A percentile compares a stretch with the other conserved stretches of the same genome.
Conservation (phyloP, 768 basidiomycete genomes). For the Naganishia friedmannii region DNA sequence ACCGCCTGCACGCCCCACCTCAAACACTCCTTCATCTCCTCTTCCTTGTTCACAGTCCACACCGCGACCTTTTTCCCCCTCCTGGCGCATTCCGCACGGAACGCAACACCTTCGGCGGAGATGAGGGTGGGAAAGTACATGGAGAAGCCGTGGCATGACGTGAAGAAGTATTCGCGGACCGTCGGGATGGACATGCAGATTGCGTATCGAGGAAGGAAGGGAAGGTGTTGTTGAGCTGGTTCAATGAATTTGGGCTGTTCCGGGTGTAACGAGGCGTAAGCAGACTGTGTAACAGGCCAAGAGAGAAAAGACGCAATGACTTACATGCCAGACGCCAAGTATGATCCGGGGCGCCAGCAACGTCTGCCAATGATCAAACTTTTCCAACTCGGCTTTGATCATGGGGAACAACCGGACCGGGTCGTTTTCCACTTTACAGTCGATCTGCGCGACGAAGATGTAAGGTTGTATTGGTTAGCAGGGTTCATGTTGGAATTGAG, state of each 20-base stretch:
- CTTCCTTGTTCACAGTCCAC: constrained; percentile 91
- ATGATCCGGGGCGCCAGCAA: constrained; percentile 46
- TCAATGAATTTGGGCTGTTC: constrained; percentile 81
- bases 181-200: constrained; percentile 71
- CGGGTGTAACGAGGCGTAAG: background rate
- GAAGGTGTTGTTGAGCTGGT: constrained; percentile 70
- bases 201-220: constrained; percentile 78
- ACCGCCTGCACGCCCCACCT: constrained; percentile 49
- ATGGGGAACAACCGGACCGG: constrained; percentile 72
- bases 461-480: constrained; percentile 19
- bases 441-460: constrained; percentile 80
- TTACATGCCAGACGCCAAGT: constrained; percentile 51
- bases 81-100: constrained; percentile 58
- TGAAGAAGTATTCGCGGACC: constrained; percentile 85
- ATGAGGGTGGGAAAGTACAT: constrained; percentile 72
- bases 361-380: constrained; percentile 54
- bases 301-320: constrained; percentile 26
- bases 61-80: constrained; percentile 81
- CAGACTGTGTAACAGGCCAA: no score
- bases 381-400: constrained; percentile 62
- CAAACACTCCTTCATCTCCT: constrained; percentile 58
- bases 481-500: constrained; percentile 1
- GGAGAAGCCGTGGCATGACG: constrained; percentile 78
- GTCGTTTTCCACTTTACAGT: constrained; percentile 90
- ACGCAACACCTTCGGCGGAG: constrained; percentile 70